phyloP scores from a whole-genome alignment of 495 filamentous ascomycete genomes.

The Pyrenula aspistea region DNA sequence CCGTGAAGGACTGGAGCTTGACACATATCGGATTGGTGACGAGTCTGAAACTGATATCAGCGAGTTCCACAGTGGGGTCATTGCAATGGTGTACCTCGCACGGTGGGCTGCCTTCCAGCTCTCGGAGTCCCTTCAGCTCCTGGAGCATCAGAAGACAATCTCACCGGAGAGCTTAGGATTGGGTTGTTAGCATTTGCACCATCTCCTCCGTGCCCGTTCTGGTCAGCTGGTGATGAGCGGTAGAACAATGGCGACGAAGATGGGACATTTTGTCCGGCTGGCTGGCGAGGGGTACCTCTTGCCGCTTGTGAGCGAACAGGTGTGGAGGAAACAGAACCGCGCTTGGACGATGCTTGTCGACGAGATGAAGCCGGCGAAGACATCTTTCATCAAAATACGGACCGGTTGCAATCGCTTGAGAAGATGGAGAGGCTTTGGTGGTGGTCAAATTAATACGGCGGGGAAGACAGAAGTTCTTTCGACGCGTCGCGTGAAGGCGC shows the following conservation, averaged over 20 bases:
- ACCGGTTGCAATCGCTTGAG: no score
- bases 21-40: conserved; percentile 77
- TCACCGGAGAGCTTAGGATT: conserved; percentile 54
- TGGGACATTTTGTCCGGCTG: conserved; percentile 25
- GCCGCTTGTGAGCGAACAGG: conserved; percentile 26
- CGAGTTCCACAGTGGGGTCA: no score
- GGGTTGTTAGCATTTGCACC: conserved; percentile 40
- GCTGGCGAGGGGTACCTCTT: conserved; percentile 24
- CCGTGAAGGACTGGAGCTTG: conserved; percentile 72
- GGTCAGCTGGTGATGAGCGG: conserved; percentile 60
- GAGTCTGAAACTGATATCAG: no score
- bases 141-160: conserved; percentile 43
- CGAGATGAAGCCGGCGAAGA: conserved; percentile 34
- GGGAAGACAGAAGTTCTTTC: no score
- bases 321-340: conserved; percentile 26
- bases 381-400: no score
- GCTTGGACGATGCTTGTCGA: conserved; percentile 29
- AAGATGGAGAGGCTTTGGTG: no score
- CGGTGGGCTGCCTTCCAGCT: conserved; percentile 36
- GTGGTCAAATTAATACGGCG: no score
- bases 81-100: conserved; percentile 58
- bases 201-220: conserved; percentile 35
- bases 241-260: conserved; percentile 79
- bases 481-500: no score
- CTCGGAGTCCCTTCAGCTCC: conserved; percentile 65